These are phyloP conservation scores for Coprinellus micaceus DNA, from an alignment of 768 basidiomycete genomes.

Conservation along the genomic window DNA sequence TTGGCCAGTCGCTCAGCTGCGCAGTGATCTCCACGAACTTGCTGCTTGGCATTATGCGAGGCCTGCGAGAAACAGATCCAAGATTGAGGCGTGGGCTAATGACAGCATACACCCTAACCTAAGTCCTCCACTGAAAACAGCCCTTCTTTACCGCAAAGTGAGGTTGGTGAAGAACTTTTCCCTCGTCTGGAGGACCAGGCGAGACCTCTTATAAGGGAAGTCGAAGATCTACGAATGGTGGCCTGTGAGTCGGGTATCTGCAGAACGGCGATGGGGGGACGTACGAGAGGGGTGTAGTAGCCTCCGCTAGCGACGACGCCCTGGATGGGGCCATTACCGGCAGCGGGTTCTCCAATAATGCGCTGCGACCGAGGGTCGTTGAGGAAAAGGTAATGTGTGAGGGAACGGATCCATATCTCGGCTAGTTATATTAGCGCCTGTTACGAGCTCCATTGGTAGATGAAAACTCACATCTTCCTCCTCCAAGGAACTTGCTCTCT, in stretches of 20 bases:
- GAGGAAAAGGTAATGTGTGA: conserved; percentile 42
- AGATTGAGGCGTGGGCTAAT: too few relatives aligned
- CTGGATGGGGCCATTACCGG: conserved; percentile 24
- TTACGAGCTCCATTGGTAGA: too few relatives aligned
- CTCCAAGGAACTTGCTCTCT: conserved; percentile 44
- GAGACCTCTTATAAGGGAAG: conserved; percentile 34
- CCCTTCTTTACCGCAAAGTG: too few relatives aligned
- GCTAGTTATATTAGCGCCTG: too few relatives aligned
- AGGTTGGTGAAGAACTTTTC: conserved; percentile 27
- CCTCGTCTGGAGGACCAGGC: conserved; percentile 23
- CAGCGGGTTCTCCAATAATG: conserved; percentile 41
- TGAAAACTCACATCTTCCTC: conserved; percentile 33
- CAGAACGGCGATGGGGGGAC: conserved; percentile 3
- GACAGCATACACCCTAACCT: too few relatives aligned
- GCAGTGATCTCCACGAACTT: too few relatives aligned
- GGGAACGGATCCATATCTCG: conserved; percentile 32
- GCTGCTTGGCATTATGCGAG: too few relatives aligned
- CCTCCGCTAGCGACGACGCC: conserved; percentile 20
- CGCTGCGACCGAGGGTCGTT: conserved; percentile 38
- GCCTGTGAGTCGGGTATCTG: neutral
- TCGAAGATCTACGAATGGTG: conserved; percentile 24
- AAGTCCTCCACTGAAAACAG: too few relatives aligned
- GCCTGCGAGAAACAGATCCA: too few relatives aligned
- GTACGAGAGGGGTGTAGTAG: conserved; percentile 24
- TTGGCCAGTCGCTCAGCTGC: too few relatives aligned